phyloP scores from a whole-genome alignment of 164 flowering plant species.

The Magnolia changhungtana region DNA sequence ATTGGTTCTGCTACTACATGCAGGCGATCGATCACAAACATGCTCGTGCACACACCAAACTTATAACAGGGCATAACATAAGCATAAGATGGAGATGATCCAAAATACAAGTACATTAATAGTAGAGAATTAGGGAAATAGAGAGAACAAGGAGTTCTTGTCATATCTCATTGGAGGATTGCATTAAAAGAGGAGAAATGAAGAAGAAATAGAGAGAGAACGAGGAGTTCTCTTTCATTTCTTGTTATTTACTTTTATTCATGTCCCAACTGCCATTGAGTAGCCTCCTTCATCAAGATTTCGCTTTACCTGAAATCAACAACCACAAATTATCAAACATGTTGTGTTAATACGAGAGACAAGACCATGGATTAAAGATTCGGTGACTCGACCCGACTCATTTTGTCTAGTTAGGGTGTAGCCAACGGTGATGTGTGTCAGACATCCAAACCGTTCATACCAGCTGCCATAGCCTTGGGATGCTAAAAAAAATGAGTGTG shows the following conservation, averaged over 20 bases:
- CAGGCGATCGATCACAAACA: too few species aligned
- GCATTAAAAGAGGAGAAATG: not conserved
- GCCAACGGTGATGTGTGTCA: not conserved
- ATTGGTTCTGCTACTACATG: too few species aligned
- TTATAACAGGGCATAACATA: too few species aligned
- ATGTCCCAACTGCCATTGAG: not conserved
- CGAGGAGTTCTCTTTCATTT: not conserved
- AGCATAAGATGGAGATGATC: too few species aligned
- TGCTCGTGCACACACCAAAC: too few species aligned
- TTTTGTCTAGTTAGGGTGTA: not conserved
- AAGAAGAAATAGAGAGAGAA: not conserved
- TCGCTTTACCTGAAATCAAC: not conserved
- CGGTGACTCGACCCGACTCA: not conserved
- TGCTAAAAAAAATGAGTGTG: not conserved
- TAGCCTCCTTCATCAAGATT: not conserved
- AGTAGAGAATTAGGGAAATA: not conserved
- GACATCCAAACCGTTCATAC: too few species aligned
- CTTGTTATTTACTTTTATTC: not conserved
- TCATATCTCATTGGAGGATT: not conserved
- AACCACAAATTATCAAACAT: not conserved
- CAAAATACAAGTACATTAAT: too few species aligned
- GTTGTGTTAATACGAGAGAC: too few species aligned
- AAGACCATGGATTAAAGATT: not conserved
- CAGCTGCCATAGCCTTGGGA: too few species aligned
- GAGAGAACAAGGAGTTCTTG: not conserved